Conservation (phyloP, 1,284 basidiomycete genomes). For the Rhodotorula glutinis region DNA sequence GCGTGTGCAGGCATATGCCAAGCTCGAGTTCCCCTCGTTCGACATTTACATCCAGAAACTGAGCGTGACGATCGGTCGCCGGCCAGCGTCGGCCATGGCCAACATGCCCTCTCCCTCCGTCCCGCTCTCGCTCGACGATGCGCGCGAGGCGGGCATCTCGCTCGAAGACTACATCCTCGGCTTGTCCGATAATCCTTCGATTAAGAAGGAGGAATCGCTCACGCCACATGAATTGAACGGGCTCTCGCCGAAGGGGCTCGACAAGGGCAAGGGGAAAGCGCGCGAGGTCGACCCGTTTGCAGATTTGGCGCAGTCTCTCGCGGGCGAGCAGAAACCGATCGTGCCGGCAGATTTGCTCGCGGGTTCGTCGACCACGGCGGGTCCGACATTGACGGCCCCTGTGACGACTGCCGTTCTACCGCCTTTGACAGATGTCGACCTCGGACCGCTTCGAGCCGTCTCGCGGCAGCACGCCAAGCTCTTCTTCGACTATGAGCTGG, state of each 20-base stretch:
- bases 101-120: neutral
- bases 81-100: conserved; percentile 18
- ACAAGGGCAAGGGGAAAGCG: conserved; percentile 25
- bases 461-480: conserved; percentile 94
- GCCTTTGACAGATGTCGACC: conserved; percentile 70
- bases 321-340: neutral
- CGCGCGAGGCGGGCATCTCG: conserved; percentile 1
- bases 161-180: conserved; percentile 11
- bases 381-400: neutral
- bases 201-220: conserved; percentile 12
- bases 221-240: neutral
- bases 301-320: conserved; percentile 17
- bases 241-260: neutral
- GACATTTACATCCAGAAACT: conserved; percentile 81
- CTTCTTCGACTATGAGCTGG: conserved; percentile 68
- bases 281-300: conserved; percentile 16
- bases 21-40: conserved; percentile 84
- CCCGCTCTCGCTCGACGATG: conserved; percentile 9
- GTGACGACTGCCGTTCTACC: neutral
- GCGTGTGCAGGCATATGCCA: conserved; percentile 57
- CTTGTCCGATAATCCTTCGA: neutral
- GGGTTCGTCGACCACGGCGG: neutral
- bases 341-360: neutral
- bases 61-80: conserved; percentile 65
- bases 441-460: conserved; percentile 94